phyloP scores from a whole-genome alignment of 2,329 filamentous ascomycete genomes.

The Aspergillus sp. region DNA sequence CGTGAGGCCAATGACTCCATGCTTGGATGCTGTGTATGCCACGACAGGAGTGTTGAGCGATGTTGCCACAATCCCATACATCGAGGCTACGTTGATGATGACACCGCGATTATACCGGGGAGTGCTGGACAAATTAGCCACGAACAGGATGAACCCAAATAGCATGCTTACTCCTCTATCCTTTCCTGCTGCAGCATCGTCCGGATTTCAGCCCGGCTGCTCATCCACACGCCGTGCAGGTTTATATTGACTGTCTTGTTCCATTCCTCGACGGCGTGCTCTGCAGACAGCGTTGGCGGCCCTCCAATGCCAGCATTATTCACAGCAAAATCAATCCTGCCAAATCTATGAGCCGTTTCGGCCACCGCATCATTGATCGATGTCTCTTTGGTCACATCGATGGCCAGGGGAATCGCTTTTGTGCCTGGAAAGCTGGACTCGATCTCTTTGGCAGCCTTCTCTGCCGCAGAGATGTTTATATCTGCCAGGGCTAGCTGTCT shows the following conservation, averaged over 20 bases:
- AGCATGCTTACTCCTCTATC: not conserved
- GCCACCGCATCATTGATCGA: not conserved
- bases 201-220: slow-evolving; percentile 3
- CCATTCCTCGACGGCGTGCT: not conserved
- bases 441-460: not conserved
- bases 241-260: slow-evolving; percentile 2
- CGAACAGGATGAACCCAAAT: not conserved
- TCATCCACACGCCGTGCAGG: slow-evolving; percentile 8
- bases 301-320: slow-evolving; percentile 7
- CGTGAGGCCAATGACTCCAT: slow-evolving; percentile 27
- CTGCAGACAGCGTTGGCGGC: not conserved
- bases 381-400: slow-evolving; percentile 5
- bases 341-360: not conserved
- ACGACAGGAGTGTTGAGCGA: not conserved
- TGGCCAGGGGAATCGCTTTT: not conserved
- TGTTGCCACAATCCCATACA: not conserved
- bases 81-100: slow-evolving; percentile 13
- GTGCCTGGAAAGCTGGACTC: not conserved
- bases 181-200: slow-evolving; percentile 15
- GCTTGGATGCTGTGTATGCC: slow-evolving; percentile 29
- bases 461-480: not conserved
- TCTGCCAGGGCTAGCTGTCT: slow-evolving; percentile 1
- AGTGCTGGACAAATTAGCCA: not conserved
- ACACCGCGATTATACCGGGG: slow-evolving; percentile 3
- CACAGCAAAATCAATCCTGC: slow-evolving; percentile 6